These are phyloP conservation scores for Saccharomyces pastorianus DNA, from an alignment of 1,139 yeast species.

Conservation along the genomic window DNA sequence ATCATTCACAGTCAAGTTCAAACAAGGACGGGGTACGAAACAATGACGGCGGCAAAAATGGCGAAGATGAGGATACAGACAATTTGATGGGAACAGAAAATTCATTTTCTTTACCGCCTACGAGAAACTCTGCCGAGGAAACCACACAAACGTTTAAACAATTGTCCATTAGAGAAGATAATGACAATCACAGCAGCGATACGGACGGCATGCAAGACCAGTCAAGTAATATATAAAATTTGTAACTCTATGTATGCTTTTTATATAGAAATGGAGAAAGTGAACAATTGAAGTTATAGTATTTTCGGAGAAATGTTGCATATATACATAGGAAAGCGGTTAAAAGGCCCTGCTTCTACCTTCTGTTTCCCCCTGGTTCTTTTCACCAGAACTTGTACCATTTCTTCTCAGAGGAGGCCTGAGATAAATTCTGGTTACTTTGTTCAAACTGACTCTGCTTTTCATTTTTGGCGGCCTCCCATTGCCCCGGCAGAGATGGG, in stretches of 20 bases:
- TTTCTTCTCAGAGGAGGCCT: conserved; percentile 7
- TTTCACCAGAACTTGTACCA: conserved; percentile 31
- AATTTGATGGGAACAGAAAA: conserved; percentile 10
- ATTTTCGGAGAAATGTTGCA: background rate
- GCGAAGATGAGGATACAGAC: conserved; percentile 5
- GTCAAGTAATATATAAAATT: background rate
- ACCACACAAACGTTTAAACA: background rate
- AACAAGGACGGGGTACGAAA: conserved; percentile 4
- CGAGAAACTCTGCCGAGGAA: conserved; percentile 6
- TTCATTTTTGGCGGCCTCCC: conserved; percentile 16
- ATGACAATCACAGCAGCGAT: conserved; percentile 5
- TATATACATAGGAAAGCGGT: conserved; percentile 3
- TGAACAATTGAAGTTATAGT: background rate
- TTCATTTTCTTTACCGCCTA: conserved; percentile 17
- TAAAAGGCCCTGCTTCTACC: background rate
- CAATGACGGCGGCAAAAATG: conserved; percentile 7
- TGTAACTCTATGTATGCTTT: background rate
- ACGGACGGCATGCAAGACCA: conserved; percentile 8
- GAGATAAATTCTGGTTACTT: conserved; percentile 4
- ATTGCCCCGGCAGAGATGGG: conserved; percentile 16
- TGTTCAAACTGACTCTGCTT: conserved; percentile 5
- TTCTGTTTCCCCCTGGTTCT: background rate
- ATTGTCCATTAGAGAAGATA: background rate
- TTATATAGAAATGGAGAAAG: conserved; percentile 1
- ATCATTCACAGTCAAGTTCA: background rate